phyloP scores from a whole-genome alignment of 257 asterid genomes.

The Buddleja alternifolia region DNA sequence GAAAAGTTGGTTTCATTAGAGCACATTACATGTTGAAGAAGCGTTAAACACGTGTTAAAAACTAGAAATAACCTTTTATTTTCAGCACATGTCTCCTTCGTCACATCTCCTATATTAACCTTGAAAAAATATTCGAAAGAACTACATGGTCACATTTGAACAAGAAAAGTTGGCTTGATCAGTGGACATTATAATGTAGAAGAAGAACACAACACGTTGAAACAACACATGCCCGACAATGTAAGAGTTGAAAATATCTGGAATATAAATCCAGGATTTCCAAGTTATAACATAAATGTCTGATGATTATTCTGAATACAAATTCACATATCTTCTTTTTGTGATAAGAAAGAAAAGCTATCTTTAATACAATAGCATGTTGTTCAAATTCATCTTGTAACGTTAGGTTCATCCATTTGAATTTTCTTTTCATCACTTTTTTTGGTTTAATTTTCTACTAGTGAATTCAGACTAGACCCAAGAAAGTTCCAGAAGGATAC shows the following conservation, averaged over 20 bases:
- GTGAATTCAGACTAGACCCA: constrained; percentile 14
- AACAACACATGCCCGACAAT: too few species aligned
- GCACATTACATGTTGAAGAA: background rate
- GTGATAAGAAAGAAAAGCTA: background rate
- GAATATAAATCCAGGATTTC: background rate
- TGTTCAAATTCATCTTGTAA: constrained; percentile 7
- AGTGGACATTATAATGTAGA: too few species aligned
- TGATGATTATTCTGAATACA: background rate
- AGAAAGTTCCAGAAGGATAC: background rate
- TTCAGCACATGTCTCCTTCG: too few species aligned
- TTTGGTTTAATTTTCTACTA: constrained; percentile 9
- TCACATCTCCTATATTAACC: too few species aligned
- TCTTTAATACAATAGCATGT: background rate
- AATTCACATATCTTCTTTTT: background rate
- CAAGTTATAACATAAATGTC: background rate
- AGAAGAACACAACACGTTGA: too few species aligned
- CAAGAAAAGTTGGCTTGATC: too few species aligned
- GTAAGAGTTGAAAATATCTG: too few species aligned
- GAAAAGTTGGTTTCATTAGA: constrained; percentile 15
- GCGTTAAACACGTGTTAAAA: background rate
- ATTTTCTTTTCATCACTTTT: constrained; percentile 15
- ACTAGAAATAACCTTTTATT: too few species aligned
- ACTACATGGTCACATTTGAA: too few species aligned
- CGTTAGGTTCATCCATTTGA: background rate
- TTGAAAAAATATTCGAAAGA: too few species aligned